phyloP scores from a whole-genome alignment of 257 asterid species.

The Forsythia viridissima region DNA sequence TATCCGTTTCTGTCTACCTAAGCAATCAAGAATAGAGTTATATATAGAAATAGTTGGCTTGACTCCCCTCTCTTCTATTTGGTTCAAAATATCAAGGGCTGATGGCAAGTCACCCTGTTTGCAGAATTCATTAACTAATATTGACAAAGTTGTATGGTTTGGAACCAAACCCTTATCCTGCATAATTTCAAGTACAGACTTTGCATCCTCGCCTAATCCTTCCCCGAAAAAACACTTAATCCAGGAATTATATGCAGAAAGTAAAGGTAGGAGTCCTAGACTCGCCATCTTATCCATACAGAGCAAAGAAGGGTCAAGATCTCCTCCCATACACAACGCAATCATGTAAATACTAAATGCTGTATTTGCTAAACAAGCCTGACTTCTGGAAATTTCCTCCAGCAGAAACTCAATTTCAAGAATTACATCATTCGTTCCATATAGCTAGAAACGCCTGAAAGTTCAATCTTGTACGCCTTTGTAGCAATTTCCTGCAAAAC shows the following conservation, averaged over 20 bases:
- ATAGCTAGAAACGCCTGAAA: slow-evolving; percentile 10
- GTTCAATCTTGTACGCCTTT: slow-evolving; percentile 39
- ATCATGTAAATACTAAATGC: slow-evolving; percentile 59
- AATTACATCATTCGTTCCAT: slow-evolving; percentile 22
- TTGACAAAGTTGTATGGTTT: background rate
- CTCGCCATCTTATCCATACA: slow-evolving; percentile 50
- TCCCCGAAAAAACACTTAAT: slow-evolving; percentile 47
- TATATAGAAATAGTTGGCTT: slow-evolving; percentile 2
- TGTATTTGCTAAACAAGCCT: slow-evolving; percentile 32
- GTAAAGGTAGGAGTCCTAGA: slow-evolving; percentile 39
- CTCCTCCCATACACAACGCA: slow-evolving; percentile 51
- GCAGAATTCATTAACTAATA: slow-evolving; percentile 8
- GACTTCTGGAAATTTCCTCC: slow-evolving; percentile 35
- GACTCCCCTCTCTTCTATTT: slow-evolving; percentile 9
- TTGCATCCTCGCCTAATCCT: slow-evolving; percentile 44
- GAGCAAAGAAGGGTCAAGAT: slow-evolving; percentile 40
- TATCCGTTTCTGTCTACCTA: background rate
- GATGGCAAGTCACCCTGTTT: background rate
- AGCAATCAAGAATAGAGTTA: background rate
- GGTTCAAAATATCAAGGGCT: slow-evolving; percentile 9
- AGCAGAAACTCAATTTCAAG: slow-evolving; percentile 47
- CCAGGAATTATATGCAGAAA: slow-evolving; percentile 59
- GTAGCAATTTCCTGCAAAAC: slow-evolving; percentile 52
- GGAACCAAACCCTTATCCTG: slow-evolving; percentile 17
- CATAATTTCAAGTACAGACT: slow-evolving; percentile 47